Conservation (phyloP, 2,329 filamentous ascomycete species). For the Alternaria sp. region DNA sequence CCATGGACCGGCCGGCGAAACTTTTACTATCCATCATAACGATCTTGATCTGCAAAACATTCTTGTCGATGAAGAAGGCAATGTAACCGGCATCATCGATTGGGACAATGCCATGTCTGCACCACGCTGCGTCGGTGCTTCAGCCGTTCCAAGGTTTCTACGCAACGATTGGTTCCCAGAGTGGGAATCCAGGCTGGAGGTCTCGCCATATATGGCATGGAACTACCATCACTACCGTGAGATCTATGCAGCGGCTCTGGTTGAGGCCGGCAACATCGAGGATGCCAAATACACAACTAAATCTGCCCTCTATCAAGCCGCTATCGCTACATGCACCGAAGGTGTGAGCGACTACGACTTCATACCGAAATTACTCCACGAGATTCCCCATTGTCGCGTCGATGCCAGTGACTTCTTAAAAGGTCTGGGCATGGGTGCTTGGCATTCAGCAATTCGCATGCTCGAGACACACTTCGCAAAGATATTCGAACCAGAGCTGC, state of each 20-base stretch:
- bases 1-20: slow-evolving; percentile 11
- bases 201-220: slow-evolving; percentile 4
- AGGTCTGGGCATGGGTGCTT: neutral
- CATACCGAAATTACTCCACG: neutral
- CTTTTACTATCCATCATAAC: slow-evolving; percentile 28
- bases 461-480: neutral
- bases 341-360: neutral
- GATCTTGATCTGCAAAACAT: slow-evolving; percentile 39
- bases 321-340: neutral
- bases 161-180: slow-evolving; percentile 13
- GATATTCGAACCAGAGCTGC: neutral
- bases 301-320: slow-evolving; percentile 11
- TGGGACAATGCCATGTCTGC: slow-evolving; percentile 20
- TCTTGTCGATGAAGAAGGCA: slow-evolving; percentile 21
- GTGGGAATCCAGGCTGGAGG: neutral
- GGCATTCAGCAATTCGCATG: neutral
- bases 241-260: slow-evolving; percentile 18
- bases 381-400: slow-evolving; percentile 1
- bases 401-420: neutral
- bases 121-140: slow-evolving; percentile 21
- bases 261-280: slow-evolving; percentile 2
- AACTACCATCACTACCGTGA: slow-evolving; percentile 15
- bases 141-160: slow-evolving; percentile 17
- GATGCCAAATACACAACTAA: slow-evolving; percentile 11
- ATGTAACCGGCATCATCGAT: slow-evolving; percentile 31